phyloP scores from a whole-genome alignment of 495 filamentous ascomycete genomes.

The Penicillium verhagenii region DNA sequence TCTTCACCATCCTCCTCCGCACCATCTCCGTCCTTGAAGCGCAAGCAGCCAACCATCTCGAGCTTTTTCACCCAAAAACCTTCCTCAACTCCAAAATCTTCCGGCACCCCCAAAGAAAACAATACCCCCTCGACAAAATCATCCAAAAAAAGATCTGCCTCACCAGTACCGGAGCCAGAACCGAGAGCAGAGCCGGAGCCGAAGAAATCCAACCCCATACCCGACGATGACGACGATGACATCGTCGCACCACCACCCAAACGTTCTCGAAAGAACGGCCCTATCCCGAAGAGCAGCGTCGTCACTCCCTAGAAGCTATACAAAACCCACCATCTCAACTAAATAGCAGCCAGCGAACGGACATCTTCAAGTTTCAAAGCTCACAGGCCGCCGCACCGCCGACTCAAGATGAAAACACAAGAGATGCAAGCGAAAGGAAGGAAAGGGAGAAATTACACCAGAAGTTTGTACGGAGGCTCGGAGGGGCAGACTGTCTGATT shows the following conservation, averaged over 20 bases:
- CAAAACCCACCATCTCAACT: constrained; percentile 16
- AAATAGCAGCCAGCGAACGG: constrained; percentile 35
- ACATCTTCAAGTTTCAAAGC: constrained; percentile 42
- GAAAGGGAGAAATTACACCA: constrained; percentile 72
- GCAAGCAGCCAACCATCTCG: constrained; percentile 79
- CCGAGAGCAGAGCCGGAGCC: constrained; percentile 2
- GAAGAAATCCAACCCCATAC: constrained; percentile 22
- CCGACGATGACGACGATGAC: constrained; percentile 33
- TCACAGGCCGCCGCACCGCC: constrained; percentile 25
- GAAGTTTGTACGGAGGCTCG: constrained; percentile 87
- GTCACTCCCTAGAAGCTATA: constrained; percentile 7
- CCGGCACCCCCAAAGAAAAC: constrained; percentile 10
- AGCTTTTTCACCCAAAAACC: constrained; percentile 80
- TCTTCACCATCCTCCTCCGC: constrained; percentile 44
- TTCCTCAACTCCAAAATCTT: constrained; percentile 15
- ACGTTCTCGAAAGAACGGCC: constrained; percentile 29
- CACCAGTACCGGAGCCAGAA: constrained; percentile 6
- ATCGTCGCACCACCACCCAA: constrained; percentile 41
- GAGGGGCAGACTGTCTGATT: constrained; percentile 75
- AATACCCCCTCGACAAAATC: constrained; percentile 9
- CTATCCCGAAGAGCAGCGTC: constrained; percentile 13
- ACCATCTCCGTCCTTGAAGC: constrained; percentile 39
- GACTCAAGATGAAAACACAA: constrained; percentile 31
- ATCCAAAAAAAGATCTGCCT: constrained; percentile 16
- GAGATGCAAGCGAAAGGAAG: constrained; percentile 43